phyloP scores from a whole-genome alignment of 352 stramenopile species.

The Phytophthora hybrid region DNA sequence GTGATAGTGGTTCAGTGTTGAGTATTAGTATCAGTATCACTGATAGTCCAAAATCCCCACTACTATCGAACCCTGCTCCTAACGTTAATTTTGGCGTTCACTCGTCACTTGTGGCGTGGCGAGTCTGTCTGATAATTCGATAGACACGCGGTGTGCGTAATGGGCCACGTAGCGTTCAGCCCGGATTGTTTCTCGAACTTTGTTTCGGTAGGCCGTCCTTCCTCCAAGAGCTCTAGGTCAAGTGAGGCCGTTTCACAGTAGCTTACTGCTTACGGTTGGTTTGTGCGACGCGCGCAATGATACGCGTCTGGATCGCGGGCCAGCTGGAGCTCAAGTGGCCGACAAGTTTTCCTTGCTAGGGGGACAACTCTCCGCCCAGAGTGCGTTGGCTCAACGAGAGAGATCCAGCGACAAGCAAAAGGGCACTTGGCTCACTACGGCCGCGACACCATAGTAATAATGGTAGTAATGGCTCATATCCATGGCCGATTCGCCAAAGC shows the following conservation, averaged over 20 bases:
- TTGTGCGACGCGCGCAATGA: neutral
- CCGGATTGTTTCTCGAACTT: conserved; percentile 19
- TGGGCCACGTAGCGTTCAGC: conserved; percentile 39
- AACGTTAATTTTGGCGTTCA: conserved; percentile 1
- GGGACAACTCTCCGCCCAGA: conserved; percentile 26
- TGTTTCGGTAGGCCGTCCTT: neutral
- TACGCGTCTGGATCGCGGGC: conserved; percentile 17
- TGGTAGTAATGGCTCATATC: neutral
- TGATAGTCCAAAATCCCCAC: too few relatives aligned
- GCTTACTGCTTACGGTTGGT: neutral
- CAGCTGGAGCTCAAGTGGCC: conserved; percentile 19
- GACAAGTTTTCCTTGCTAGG: neutral
- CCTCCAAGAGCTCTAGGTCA: neutral
- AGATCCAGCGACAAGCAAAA: conserved; percentile 13
- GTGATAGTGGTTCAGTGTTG: too few relatives aligned
- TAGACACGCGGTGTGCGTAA: conserved; percentile 24
- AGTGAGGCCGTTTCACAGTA: neutral
- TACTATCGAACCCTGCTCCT: too few relatives aligned
- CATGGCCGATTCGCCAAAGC: neutral
- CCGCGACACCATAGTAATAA: neutral
- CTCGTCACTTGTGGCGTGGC: neutral
- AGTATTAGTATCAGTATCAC: too few relatives aligned
- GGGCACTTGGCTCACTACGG: conserved; percentile 7
- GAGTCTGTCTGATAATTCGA: conserved; percentile 29
- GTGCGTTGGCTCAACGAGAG: conserved; percentile 11